Evolutionary conservation across 306 rosid genomes (phyloP).

Genomic region (Fagus crenata): DNA sequence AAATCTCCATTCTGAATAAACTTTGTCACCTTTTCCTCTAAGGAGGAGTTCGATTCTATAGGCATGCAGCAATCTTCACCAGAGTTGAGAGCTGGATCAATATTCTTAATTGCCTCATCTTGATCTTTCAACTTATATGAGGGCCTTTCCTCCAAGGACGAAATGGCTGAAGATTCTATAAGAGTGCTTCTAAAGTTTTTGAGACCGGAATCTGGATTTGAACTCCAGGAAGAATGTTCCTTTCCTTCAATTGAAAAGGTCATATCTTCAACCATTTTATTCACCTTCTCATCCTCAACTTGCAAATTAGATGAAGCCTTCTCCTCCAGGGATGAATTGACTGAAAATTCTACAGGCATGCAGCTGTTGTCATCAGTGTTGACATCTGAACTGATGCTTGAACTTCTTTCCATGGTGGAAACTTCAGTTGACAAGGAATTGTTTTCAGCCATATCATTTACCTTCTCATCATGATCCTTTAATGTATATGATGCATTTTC

Average conservation of each 20-base stretch:
- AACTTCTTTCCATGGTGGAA: slow-evolving; percentile 35
- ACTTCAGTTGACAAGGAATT: slow-evolving; percentile 28
- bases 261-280: slow-evolving; percentile 32
- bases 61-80: slow-evolving; percentile 35
- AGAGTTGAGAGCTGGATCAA: slow-evolving; percentile 27
- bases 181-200: slow-evolving; percentile 11
- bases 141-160: slow-evolving; percentile 35
- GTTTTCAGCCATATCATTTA: slow-evolving; percentile 31
- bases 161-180: slow-evolving; percentile 32
- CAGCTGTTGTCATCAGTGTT: slow-evolving; percentile 27
- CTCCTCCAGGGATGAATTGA: slow-evolving; percentile 33
- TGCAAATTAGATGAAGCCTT: slow-evolving; percentile 28
- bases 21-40: slow-evolving; percentile 68
- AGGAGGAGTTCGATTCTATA: slow-evolving; percentile 35
- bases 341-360: slow-evolving; percentile 35
- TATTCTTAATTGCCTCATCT: slow-evolving; percentile 35
- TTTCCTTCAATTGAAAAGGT: slow-evolving; percentile 19
- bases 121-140: slow-evolving; percentile 30
- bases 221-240: slow-evolving; percentile 34
- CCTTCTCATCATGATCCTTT: slow-evolving; percentile 37
- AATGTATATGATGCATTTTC: slow-evolving; percentile 20
- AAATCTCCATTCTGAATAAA: slow-evolving; percentile 78
- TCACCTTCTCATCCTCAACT: slow-evolving; percentile 26
- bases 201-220: slow-evolving; percentile 30
- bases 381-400: slow-evolving; percentile 26